Percentiles rank a stretch among this genome's conserved stretches.
phyloP scores from a whole-genome alignment of 73 alveolate genomes.

The Stentor roeselii region DNA sequence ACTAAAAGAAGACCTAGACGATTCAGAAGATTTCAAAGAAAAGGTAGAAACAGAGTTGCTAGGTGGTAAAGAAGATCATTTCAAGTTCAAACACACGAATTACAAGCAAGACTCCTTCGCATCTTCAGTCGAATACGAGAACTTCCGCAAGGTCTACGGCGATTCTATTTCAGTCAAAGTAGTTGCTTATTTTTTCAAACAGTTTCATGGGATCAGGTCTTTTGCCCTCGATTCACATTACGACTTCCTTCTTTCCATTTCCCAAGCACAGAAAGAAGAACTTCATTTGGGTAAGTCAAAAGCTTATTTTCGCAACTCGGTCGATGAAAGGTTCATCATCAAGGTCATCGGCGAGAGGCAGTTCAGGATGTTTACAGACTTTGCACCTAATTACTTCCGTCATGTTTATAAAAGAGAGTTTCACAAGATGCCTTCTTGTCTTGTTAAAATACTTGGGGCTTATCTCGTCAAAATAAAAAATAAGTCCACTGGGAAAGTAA shows the following conservation, averaged over 20 bases:
- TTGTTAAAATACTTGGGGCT: slow-evolving; percentile 42
- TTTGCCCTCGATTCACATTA: neutral
- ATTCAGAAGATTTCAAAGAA: slow-evolving; percentile 7
- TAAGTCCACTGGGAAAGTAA: neutral
- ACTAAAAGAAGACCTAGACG: neutral
- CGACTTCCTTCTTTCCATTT: neutral
- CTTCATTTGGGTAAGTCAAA: slow-evolving; percentile 41
- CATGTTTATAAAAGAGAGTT: slow-evolving; percentile 47
- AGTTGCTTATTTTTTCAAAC: slow-evolving; percentile 2
- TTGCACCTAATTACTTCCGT: slow-evolving; percentile 52
- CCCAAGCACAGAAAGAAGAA: neutral
- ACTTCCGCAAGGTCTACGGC: neutral
- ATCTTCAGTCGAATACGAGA: neutral
- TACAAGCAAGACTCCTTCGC: neutral
- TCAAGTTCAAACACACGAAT: neutral
- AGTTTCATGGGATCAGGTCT: slow-evolving; percentile 1
- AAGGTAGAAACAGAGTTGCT: neutral
- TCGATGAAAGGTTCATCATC: slow-evolving; percentile 34
- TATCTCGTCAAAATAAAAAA: slow-evolving; percentile 29
- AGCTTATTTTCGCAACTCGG: slow-evolving; percentile 30
- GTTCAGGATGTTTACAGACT: slow-evolving; percentile 45
- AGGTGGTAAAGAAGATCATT: slow-evolving; percentile 1
- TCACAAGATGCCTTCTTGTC: slow-evolving; percentile 42
- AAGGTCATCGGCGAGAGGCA: slow-evolving; percentile 47
- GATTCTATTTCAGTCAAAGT: neutral